Evolutionary conservation across 352 stramenopile species (phyloP).

Genomic region (Pythium vanterpoolii): DNA sequence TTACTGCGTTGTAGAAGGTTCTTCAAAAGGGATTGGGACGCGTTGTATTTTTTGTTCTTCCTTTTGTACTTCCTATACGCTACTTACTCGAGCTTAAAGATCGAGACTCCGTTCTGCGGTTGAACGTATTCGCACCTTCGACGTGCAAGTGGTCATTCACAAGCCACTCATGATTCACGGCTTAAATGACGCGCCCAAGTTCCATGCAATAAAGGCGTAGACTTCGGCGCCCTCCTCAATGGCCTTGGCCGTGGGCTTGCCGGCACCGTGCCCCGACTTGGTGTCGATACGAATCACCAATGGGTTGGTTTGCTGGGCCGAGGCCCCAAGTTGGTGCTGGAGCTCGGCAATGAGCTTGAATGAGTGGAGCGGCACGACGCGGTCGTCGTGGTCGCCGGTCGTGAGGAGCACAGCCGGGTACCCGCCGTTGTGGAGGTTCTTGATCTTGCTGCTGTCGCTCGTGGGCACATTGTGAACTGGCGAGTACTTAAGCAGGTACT

Average conservation of each 20-base stretch:
- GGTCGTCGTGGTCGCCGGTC: conserved; percentile 90
- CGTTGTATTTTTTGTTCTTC: not conserved
- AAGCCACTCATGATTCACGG: conserved; percentile 24
- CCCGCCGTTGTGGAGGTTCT: conserved; percentile 46
- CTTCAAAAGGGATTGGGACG: not conserved
- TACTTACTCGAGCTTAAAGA: not conserved
- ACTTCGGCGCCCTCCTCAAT: conserved; percentile 86
- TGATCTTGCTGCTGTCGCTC: conserved; percentile 44
- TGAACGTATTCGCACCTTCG: not conserved
- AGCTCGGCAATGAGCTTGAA: conserved; percentile 89
- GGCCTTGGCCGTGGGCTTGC: conserved; percentile 87
- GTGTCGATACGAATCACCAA: conserved; percentile 89
- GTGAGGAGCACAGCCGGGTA: conserved; percentile 84
- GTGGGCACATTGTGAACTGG: conserved; percentile 86
- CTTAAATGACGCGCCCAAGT: conserved; percentile 44
- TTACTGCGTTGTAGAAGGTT: no score
- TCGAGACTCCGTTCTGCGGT: not conserved
- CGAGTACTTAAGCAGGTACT: conserved; percentile 85
- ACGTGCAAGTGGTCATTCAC: not conserved
- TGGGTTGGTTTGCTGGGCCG: conserved; percentile 69
- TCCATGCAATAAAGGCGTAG: conserved; percentile 85
- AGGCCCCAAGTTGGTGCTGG: conserved; percentile 69
- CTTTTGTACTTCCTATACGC: not conserved
- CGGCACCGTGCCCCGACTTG: conserved; percentile 85
- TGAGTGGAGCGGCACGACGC: conserved; percentile 88